phyloP scores from a whole-genome alignment of 805 yeast species.

The Metschnikowia vanudenii region DNA sequence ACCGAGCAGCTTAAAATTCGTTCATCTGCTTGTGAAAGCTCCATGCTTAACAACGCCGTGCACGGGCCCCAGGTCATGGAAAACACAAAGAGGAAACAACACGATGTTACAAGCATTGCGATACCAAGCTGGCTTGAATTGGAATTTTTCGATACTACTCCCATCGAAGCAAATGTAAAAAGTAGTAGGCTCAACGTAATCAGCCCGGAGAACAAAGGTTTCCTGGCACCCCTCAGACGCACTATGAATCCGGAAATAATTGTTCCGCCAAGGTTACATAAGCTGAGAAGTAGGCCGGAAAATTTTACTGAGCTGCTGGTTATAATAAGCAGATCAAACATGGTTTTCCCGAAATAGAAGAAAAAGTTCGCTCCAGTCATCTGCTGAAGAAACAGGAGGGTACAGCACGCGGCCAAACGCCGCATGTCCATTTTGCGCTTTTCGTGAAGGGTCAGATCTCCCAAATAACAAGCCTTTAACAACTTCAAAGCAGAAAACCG shows the following conservation, averaged over 20 bases:
- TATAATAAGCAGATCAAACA: slow-evolving; percentile 18
- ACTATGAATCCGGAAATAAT: slow-evolving; percentile 20
- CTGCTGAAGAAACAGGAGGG: slow-evolving; percentile 33
- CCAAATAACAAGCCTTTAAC: background rate
- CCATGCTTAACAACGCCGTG: slow-evolving; percentile 25
- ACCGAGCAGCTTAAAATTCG: slow-evolving; percentile 21
- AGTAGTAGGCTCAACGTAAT: slow-evolving; percentile 2
- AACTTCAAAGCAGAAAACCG: slow-evolving; percentile 3
- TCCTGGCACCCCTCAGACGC: slow-evolving; percentile 11
- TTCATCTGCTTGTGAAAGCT: slow-evolving; percentile 24
- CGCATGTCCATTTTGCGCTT: background rate
- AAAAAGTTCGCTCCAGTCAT: slow-evolving; percentile 35
- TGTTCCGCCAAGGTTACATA: slow-evolving; percentile 24
- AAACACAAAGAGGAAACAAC: slow-evolving; percentile 23
- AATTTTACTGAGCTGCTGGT: slow-evolving; percentile 1
- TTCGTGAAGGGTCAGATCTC: background rate
- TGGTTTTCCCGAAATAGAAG: slow-evolving; percentile 29
- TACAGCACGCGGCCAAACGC: slow-evolving; percentile 19
- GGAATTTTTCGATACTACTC: background rate
- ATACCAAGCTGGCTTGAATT: slow-evolving; percentile 1
- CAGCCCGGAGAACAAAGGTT: slow-evolving; percentile 16
- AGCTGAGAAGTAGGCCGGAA: slow-evolving; percentile 20
- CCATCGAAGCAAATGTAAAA: slow-evolving; percentile 8
- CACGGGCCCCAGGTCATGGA: slow-evolving; percentile 37
- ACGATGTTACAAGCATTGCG: slow-evolving; percentile 19